Conservation (phyloP, 2,329 filamentous ascomycete genomes). For the Claviceps spartinae region DNA sequence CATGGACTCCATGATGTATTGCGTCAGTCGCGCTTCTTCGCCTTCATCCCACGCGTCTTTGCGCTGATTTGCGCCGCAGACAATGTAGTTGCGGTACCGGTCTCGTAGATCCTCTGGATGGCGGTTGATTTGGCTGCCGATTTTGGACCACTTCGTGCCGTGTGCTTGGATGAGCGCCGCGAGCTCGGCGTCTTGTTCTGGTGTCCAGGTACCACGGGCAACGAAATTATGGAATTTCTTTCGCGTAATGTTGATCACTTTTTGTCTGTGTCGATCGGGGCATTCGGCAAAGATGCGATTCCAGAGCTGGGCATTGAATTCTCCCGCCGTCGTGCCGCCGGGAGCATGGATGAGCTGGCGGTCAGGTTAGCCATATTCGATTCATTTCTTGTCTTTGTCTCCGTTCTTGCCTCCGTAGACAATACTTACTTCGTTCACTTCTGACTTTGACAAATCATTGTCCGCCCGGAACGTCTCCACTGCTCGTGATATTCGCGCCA, state of each 20-base stretch:
- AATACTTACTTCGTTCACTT: conserved; percentile 32
- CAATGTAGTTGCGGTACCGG: conserved; percentile 54
- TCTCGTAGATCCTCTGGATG: conserved; percentile 54
- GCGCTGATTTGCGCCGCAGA: conserved; percentile 39
- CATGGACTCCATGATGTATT: conserved; percentile 40
- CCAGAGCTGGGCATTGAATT: conserved; percentile 34
- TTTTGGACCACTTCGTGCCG: conserved; percentile 44
- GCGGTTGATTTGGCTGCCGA: conserved; percentile 49
- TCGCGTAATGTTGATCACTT: conserved; percentile 42
- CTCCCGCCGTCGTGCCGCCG: conserved; percentile 22
- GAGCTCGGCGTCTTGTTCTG: conserved; percentile 24
- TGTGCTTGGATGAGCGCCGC: conserved; percentile 21
- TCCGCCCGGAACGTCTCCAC: conserved; percentile 32
- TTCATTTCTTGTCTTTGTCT: neutral
- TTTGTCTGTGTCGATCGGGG: conserved; percentile 36
- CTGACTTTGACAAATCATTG: conserved; percentile 26
- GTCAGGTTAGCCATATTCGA: neutral
- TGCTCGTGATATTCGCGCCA: conserved; percentile 24
- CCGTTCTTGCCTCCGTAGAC: conserved; percentile 8
- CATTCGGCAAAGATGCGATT: conserved; percentile 30
- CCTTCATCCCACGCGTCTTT: conserved; percentile 44
- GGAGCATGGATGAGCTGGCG: conserved; percentile 23
- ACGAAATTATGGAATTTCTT: conserved; percentile 53
- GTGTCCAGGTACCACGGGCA: conserved; percentile 33
- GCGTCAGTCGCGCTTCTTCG: conserved; percentile 42